Base-by-base conservation (phyloP, 163 green algal genomes). In the Volvox carteri region DNA sequence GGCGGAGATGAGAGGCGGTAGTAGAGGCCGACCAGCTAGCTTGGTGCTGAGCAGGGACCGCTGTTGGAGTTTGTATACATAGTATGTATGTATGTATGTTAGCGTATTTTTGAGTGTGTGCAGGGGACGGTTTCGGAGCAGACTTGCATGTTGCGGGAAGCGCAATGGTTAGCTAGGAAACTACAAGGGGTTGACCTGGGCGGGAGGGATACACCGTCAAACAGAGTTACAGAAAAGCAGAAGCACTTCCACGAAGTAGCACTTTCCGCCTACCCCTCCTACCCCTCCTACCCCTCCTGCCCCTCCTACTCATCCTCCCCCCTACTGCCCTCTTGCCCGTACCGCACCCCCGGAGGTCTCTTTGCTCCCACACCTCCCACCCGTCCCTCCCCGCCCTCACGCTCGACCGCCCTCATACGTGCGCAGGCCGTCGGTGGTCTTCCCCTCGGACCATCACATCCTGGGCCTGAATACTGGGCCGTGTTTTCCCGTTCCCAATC, bases 1-100 rank as follows among this genome's bases (percentile, higher is more conserved):
- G 0, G 78, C 78, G 58, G 28, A 30, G 2, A 95, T 84, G 50
- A 95, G 87, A 21, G 89, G 70, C 14, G 85, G 79, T 41, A 95
- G 89, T 79, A 95, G 86, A n/a, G 77, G 86, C 41, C 87, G 87
- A 30, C 86, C 92, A 8, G 88, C 48, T 16, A 44, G 35, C 19
- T 85, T 72, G 21, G 90, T 84, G 19, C 68, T 73, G 33, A 93
- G 77, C 52, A 94, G 68, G 5, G 86, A 87, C 62, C 89, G 77
- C 89, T 94, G 89, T n/a, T 35, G 30, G 23, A 42, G 18, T 8
- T 65, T 65, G 54, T 4, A n/a, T n/a, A n/a, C n/a, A n/a, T n/a
- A n/a, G n/a, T n/a, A n/a, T n/a, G n/a, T n/a, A n/a, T n/a, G n/a
- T n/a, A n/a, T n/a, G n/a, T n/a, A n/a, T n/a, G n/a, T n/a, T n/a